Conservation (phyloP, 2,329 filamentous ascomycete species). For the Monilinia laxa region DNA sequence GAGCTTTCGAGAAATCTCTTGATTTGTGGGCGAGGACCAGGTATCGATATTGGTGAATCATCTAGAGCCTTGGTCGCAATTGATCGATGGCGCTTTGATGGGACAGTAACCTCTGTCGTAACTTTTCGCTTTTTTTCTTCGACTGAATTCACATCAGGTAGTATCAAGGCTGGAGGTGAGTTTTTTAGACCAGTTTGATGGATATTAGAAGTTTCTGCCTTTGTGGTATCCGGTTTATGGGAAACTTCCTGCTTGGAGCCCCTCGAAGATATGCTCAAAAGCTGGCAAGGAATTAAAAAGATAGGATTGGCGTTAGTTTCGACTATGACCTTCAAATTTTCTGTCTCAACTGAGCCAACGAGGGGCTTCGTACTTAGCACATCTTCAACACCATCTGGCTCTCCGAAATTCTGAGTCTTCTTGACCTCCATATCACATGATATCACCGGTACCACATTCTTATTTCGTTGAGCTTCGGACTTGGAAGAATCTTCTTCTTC, state of each 20-base stretch:
- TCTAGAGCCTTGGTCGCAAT: background rate
- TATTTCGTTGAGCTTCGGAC: background rate
- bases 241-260: background rate
- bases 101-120: background rate
- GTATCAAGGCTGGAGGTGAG: background rate
- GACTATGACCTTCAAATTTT: background rate
- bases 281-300: background rate
- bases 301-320: background rate
- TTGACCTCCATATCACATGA: background rate
- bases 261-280: background rate
- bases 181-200: background rate
- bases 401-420: background rate
- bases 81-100: slow-evolving; percentile 13
- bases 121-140: slow-evolving; percentile 22
- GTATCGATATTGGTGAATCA: background rate
- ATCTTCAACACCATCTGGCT: background rate
- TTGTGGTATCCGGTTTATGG: background rate
- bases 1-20: background rate
- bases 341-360: background rate
- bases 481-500: background rate
- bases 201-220: background rate
- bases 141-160: background rate
- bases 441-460: background rate
- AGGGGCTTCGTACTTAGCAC: background rate
- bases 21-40: background rate